These are phyloP conservation scores for Cyclotella sp. DNA, from an alignment of 108 stramenopile genomes.

Conservation along the genomic window DNA sequence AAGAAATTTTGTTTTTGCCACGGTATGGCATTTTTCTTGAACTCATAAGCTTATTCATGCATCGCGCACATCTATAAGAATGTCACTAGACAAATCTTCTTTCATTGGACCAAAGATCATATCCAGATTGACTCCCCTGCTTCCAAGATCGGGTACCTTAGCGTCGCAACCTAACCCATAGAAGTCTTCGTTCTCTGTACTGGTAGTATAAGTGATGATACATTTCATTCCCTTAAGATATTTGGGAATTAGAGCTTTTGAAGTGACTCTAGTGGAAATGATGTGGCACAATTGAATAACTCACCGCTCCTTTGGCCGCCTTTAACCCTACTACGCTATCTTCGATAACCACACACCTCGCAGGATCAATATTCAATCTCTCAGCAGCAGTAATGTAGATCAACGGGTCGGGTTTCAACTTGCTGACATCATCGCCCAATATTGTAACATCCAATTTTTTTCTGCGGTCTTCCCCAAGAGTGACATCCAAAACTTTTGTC, in stretches of 20 bases:
- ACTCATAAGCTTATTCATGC: neutral
- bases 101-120: conserved; percentile 79
- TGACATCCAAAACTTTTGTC: conserved; percentile 76
- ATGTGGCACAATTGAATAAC: conserved; percentile 16
- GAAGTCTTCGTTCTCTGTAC: conserved; percentile 81
- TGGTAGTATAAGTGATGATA: conserved; percentile 85
- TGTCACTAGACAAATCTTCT: conserved; percentile 62
- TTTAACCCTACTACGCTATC: conserved; percentile 86
- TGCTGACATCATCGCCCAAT: conserved; percentile 87
- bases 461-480: conserved; percentile 78
- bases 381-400: conserved; percentile 87
- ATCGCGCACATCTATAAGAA: conserved; percentile 72
- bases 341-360: conserved; percentile 87
- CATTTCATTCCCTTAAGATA: conserved; percentile 75
- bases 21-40: neutral
- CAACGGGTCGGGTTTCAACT: conserved; percentile 87
- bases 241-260: neutral
- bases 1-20: too few relatives aligned
- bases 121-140: conserved; percentile 66
- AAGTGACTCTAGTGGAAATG: neutral
- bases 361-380: conserved; percentile 60
- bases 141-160: conserved; percentile 81
- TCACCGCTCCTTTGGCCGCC: conserved; percentile 87
- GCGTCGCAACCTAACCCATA: conserved; percentile 83
- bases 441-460: conserved; percentile 82